A percentile compares a stretch with the other conserved stretches of the same genome.
Conservation (phyloP, 2,329 filamentous ascomycete species). For the Teratosphaeria zuluensis region DNA sequence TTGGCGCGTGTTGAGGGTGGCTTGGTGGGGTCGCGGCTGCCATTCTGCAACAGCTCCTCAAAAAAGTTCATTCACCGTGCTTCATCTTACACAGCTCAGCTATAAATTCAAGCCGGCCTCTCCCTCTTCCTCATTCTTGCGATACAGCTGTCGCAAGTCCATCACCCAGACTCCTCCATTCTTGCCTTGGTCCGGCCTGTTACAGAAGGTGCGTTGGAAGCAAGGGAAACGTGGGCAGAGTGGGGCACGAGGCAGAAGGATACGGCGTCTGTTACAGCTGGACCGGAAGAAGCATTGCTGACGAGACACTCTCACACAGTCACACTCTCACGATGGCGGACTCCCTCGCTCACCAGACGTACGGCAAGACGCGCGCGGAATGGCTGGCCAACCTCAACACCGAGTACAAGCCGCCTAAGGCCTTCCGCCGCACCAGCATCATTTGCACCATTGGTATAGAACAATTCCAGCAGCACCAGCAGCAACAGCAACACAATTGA, state of each 20-base stretch:
- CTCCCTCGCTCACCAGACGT: conserved; percentile 73
- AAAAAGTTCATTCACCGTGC: background rate
- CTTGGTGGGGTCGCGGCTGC: background rate
- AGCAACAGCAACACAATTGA: background rate
- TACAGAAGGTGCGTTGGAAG: background rate
- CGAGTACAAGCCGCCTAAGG: conserved; percentile 72
- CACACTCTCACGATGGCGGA: conserved; percentile 46
- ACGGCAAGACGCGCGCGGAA: conserved; percentile 61
- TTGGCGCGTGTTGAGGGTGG: background rate
- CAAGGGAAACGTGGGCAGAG: background rate
- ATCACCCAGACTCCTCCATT: background rate
- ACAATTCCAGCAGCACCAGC: background rate
- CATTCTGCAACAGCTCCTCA: background rate
- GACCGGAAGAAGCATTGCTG: background rate
- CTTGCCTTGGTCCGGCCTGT: background rate
- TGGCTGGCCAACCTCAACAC: conserved; percentile 77
- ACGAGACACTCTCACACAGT: background rate
- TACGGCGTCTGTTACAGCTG: background rate
- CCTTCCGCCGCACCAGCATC: conserved; percentile 94
- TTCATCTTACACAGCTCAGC: background rate
- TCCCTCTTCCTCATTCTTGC: background rate
- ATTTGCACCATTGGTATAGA: conserved; percentile 84
- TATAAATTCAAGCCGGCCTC: background rate
- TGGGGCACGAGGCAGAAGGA: background rate
- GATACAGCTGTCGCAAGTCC: background rate